Percentiles rank a stretch among this genome's conserved stretches.
Conservation (phyloP, 2,329 filamentous ascomycete species). For the Periconia digitata region DNA sequence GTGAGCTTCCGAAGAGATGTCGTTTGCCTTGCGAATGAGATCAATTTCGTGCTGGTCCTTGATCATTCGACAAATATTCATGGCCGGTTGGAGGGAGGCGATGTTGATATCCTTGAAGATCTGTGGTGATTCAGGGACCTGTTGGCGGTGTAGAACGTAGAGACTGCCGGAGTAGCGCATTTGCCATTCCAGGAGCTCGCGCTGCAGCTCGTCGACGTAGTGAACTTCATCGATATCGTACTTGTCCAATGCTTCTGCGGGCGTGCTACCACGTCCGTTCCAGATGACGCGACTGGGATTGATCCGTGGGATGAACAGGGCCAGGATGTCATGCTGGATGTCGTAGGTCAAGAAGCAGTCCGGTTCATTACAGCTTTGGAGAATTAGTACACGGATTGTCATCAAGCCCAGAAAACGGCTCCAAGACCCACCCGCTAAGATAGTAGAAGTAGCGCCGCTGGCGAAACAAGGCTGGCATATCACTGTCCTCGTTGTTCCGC, state of each 20-base stretch:
- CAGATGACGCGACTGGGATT: conserved; percentile 64
- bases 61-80: conserved; percentile 76
- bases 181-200: conserved; percentile 36
- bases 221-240: conserved; percentile 72
- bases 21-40: conserved; percentile 78
- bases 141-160: conserved; percentile 40
- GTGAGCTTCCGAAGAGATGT: conserved; percentile 78
- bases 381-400: conserved; percentile 12
- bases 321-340: conserved; percentile 62
- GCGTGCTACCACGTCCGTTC: conserved; percentile 63
- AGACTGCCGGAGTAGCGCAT: conserved; percentile 23
- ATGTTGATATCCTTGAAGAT: conserved; percentile 20
- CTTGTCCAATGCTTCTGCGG: conserved; percentile 61
- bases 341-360: conserved; percentile 61
- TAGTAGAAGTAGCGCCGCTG: conserved; percentile 66
- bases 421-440: conserved; percentile 51
- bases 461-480: conserved; percentile 58
- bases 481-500: conserved; percentile 59
- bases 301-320: conserved; percentile 72
- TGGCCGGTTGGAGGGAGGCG: conserved; percentile 64
- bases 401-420: not conserved
- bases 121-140: conserved; percentile 16
- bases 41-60: conserved; percentile 84
- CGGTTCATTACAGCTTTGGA: conserved; percentile 47
- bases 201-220: conserved; percentile 47